Evolutionary conservation across 1,284 basidiomycete species (phyloP).

Genomic region (Ustilago hordei): DNA sequence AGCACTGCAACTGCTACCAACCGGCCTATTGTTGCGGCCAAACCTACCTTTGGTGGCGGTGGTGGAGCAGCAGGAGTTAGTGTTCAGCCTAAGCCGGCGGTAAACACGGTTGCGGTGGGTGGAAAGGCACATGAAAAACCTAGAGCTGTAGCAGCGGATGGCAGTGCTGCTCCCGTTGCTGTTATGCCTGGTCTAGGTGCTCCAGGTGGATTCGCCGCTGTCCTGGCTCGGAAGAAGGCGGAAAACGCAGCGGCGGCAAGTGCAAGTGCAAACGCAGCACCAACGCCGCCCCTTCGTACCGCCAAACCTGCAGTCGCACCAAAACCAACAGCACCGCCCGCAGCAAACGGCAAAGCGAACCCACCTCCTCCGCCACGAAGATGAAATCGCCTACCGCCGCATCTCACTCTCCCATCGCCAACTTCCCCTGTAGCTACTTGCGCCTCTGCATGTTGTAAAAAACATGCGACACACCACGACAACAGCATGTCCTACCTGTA

Average conservation of each 20-base stretch:
- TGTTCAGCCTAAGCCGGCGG: constrained; percentile 71
- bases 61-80: constrained; percentile 52
- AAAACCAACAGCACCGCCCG: constrained; percentile 37
- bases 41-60: constrained; percentile 44
- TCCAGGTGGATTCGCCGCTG: constrained; percentile 70
- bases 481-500: too few relatives aligned
- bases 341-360: constrained; percentile 45
- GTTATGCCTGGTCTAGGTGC: constrained; percentile 71
- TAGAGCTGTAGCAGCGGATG: constrained; percentile 60
- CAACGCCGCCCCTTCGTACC: constrained; percentile 23
- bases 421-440: too few relatives aligned
- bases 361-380: constrained; percentile 54
- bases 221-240: constrained; percentile 70
- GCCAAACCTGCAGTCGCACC: constrained; percentile 48
- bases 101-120: constrained; percentile 56
- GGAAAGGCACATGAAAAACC: constrained; percentile 70
- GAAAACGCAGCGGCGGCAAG: constrained; percentile 55
- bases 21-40: constrained; percentile 39
- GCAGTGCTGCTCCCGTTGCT: constrained; percentile 68
- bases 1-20: constrained; percentile 37
- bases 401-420: too few relatives aligned
- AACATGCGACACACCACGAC: too few relatives aligned
- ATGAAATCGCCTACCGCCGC: not conserved
- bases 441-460: too few relatives aligned
- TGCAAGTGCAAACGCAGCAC: constrained; percentile 22